Base-by-base conservation (phyloP, 208 protist species). In the Plasmodiophora brassicae region DNA sequence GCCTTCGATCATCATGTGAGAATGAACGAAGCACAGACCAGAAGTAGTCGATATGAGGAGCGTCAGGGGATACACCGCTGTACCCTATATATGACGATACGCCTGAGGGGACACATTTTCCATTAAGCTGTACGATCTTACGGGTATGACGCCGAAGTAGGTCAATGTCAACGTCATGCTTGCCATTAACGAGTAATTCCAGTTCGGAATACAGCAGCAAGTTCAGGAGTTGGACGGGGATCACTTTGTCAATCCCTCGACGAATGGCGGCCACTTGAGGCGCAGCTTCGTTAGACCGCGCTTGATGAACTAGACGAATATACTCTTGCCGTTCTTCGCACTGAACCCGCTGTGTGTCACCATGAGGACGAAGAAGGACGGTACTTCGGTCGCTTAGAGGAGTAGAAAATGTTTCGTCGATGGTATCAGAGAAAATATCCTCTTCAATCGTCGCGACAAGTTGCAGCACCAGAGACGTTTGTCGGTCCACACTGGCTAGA, bases 391-490 rank as follows among this genome's bases (percentile, higher is more conserved):
- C 65, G n/a, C 65, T 78, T 14, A 78, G 65, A 14, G 65, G 65
- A 36, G 65, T 78, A 8, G 65, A 78, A 38, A 78, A 78, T 32
- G 65, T 78, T 32, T 78, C 65, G 14, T 78, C 65, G 20, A 78
- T 78, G 32, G 41, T 78, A 78, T 78, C 65, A 32, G 5, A n/a
- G 41, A 78, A 78, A n/a, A 78, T 14, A 5, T 78, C 65, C 5
- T 5, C 5, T n/a, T 78, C 65, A 8, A 78, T 38, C 65, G 65
- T 44, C n/a, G 10, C 32, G n/a, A 78, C 65, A 5, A 78, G 65
- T 5, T 78, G 65, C n/a, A 78, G n/a, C 10, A 78, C 65, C 65
- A 78, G 32, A n/a, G 65, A 78, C n/a, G 65, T 78, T 32, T 78
- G 65, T 44, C 41, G 65, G n/a, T 78, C 65, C 10, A 78, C 41